Percentiles rank a stretch among this genome's conserved stretches.
Conservation (phyloP, 2,329 filamentous ascomycete species). For the Paramyrothecium roridum region DNA sequence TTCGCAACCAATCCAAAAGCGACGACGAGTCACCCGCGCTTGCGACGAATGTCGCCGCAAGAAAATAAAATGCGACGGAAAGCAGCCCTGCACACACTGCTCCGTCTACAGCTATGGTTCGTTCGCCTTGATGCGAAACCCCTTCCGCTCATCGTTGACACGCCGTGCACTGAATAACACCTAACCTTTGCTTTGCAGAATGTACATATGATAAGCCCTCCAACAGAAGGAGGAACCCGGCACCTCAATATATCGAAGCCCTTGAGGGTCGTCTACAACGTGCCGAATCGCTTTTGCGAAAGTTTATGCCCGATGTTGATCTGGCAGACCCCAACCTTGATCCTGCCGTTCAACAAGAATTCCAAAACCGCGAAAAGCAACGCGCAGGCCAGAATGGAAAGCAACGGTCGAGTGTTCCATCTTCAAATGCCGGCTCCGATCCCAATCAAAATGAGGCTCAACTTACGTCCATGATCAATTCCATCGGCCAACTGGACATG, state of each 20-base stretch:
- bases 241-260: slow-evolving; percentile 89
- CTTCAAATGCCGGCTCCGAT: slow-evolving; percentile 8
- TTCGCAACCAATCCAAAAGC: slow-evolving; percentile 67
- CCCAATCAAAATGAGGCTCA: slow-evolving; percentile 62
- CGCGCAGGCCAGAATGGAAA: slow-evolving; percentile 36
- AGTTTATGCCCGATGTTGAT: slow-evolving; percentile 80
- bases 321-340: slow-evolving; percentile 83
- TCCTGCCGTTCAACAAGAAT: slow-evolving; percentile 68
- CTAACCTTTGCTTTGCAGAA: slow-evolving; percentile 47
- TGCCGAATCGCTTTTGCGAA: slow-evolving; percentile 74
- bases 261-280: slow-evolving; percentile 80
- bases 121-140: slow-evolving; percentile 15
- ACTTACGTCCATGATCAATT: slow-evolving; percentile 91
- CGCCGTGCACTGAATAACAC: no score
- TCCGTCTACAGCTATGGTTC: slow-evolving; percentile 97
- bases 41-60: slow-evolving; percentile 82
- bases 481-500: slow-evolving; percentile 84
- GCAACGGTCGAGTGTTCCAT: slow-evolving; percentile 29
- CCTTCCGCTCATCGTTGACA: neutral
- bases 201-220: slow-evolving; percentile 96
- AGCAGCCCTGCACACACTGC: slow-evolving; percentile 90
- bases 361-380: slow-evolving; percentile 52
- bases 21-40: slow-evolving; percentile 73
- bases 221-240: slow-evolving; percentile 84
- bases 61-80: slow-evolving; percentile 85